Evolutionary conservation across 2,329 filamentous ascomycete species (phyloP), one percentile per base, ranked within the genome.

Genomic region (Aaosphaeria pasadenensis): DNA sequence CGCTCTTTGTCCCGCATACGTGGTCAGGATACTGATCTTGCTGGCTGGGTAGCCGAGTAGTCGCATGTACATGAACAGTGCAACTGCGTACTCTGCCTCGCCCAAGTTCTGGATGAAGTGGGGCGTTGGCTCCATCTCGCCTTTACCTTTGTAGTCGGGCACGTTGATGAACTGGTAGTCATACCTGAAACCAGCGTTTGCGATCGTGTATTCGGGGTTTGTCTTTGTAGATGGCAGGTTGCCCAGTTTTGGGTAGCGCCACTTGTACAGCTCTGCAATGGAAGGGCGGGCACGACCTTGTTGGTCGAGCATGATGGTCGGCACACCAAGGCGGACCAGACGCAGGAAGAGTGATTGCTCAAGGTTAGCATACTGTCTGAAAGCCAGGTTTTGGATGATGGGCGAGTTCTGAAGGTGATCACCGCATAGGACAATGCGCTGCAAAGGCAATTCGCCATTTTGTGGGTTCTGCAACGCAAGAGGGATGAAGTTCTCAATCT

Each of bases 111-210:
- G 92, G 46, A 97, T 87, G 69, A 96, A 99, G 71, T 97, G 92
- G 24, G 92, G 89, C 28, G 87, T 88, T 1, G 94, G 94, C 66
- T 96, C 91, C 43, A 83, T 82, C 73, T 99, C 94, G 43, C 41
- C 94, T 48, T 79, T 80, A 33, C 89, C 91, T 71, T 95, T 95
- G 75, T 96, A 99, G 66, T 96, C 88, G 2, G 87, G 85, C 1
- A 99, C 91, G 59, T 96, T 85, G 74, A 99, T 91, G 73, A 99
- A 99, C 65, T 99, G 94, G 71, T 91, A 96, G 55, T 97, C 91
- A 66, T 88, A 91, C 61, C 85, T 85, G 78, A 97, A 95, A 5
- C 94, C 94, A 11, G 94, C 84, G 69, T 99, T 99, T 41, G 91
- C 91, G 38, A 76, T 77, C 56, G 85, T 77, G 70, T 94, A 99